Percentiles rank a stretch among this genome's conserved stretches.
Evolutionary conservation across 1,284 basidiomycete genomes (phyloP).

Genomic region (Marasmius sp.): DNA sequence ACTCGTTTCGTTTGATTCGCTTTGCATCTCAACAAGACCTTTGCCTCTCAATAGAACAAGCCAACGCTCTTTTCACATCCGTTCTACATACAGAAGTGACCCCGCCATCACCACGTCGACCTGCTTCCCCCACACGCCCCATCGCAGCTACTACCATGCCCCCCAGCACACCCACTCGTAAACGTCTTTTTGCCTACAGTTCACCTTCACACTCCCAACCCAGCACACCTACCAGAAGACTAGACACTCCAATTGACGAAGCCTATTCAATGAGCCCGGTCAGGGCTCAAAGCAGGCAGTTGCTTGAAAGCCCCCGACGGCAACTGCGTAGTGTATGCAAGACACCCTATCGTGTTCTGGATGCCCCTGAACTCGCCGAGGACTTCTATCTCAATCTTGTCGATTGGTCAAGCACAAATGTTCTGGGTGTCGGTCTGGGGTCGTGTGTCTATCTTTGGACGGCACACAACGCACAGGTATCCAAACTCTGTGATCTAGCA

Average conservation of each 20-base stretch:
- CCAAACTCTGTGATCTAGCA: constrained; percentile 86
- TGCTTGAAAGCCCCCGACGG: constrained; percentile 86
- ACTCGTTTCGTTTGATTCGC: neutral
- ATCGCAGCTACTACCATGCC: constrained; percentile 34
- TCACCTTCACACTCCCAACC: constrained; percentile 63
- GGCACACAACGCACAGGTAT: constrained; percentile 89
- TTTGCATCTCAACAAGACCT: constrained; percentile 3
- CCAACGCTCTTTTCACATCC: constrained; percentile 72
- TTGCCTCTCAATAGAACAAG: constrained; percentile 57
- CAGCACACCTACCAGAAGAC: constrained; percentile 57
- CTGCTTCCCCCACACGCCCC: constrained; percentile 59
- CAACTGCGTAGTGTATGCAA: constrained; percentile 85
- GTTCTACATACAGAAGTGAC: constrained; percentile 77
- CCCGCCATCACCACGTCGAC: constrained; percentile 59
- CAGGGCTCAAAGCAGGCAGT: constrained; percentile 75
- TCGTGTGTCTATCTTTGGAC: constrained; percentile 97
- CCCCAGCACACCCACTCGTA: constrained; percentile 65
- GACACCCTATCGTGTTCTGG: constrained; percentile 96
- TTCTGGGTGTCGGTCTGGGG: constrained; percentile 91
- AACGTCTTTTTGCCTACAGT: constrained; percentile 67
- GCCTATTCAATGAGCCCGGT: constrained; percentile 92
- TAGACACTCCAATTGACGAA: constrained; percentile 77
- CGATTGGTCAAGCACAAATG: constrained; percentile 95
- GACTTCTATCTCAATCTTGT: constrained; percentile 99
- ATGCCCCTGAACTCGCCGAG: constrained; percentile 95